Conservation (phyloP, 192 early-diverging fungal species). For the Linderina pennispora region DNA sequence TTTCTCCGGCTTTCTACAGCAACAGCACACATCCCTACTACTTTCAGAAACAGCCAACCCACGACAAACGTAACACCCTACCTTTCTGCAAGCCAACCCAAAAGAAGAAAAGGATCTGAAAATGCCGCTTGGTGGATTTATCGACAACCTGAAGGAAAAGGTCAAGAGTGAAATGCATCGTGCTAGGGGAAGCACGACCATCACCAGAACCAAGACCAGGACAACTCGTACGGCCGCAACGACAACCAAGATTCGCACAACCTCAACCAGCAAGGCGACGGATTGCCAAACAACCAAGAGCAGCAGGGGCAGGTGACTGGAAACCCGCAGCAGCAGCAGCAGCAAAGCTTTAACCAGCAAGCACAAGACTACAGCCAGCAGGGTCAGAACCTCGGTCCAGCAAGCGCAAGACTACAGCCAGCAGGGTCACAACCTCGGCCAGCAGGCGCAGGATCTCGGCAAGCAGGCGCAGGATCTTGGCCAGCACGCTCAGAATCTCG, state of each 20-base stretch:
- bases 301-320: background rate
- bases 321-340: background rate
- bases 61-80: too few species aligned
- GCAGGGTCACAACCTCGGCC: background rate
- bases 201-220: conserved; percentile 1
- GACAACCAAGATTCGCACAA: too few species aligned
- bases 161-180: conserved; percentile 27
- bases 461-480: background rate
- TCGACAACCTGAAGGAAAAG: conserved; percentile 40
- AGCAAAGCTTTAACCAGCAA: conserved; percentile 1
- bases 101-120: too few species aligned
- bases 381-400: conserved; percentile 3
- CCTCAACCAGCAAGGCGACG: background rate
- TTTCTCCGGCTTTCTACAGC: too few species aligned
- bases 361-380: conserved; percentile 4
- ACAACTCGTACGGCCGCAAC: background rate
- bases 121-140: conserved; percentile 13
- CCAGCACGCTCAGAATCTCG: too few species aligned
- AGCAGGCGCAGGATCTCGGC: background rate
- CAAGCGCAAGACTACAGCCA: background rate
- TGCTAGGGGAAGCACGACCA: conserved; percentile 18
- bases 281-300: conserved; percentile 1
- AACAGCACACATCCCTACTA: too few species aligned
- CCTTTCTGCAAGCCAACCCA: too few species aligned
- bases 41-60: too few species aligned